Evolutionary conservation across 257 asterid genomes (phyloP), one percentile per base, ranked within the genome.

Genomic region (Scutellaria baicalensis): DNA sequence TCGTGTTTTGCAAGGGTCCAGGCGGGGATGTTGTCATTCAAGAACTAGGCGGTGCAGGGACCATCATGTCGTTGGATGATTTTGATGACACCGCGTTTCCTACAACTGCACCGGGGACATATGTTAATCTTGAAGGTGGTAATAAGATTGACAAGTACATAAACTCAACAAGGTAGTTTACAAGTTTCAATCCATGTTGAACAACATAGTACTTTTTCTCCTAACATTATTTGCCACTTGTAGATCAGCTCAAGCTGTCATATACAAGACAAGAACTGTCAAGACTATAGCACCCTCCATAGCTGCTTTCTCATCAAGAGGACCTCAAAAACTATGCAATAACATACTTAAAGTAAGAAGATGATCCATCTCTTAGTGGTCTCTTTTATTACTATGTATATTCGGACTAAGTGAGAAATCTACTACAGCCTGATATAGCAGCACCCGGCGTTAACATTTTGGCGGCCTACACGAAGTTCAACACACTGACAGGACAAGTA

Each of bases 371-470:
- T 1, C 39, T 4, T 5, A 4, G 1, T 5, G 9, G 18, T 1
- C 48, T 39, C 6, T 8, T 21, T 8, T 27, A n/a, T 8, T 50
- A 3, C 6, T n/a, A 38, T 65, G 11, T 58, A 9, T 33, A 17
- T 52, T 18, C 20, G 8, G 6, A 35, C 23, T 36, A n/a, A 13
- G 61, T 23, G 33, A 58, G 27, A n/a, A 11, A 40, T 7, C 61
- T 14, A 10, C 87, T 12, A 10, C 87, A 90, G 93, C 98, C 98
- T 1, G 98, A 93, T 54, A 79, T 93, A 16, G 69, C 91, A 47
- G 98, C 97, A 9, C 98, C 98, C 0, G 98, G 98, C 67, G 75
- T 85, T 20, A 72, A 78, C 75, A 87, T 93, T 59, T 56, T 93
- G 70, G 96, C 98, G 6, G 96, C 92, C 12, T 84, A 51, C 76